Conservation (phyloP, 2,329 filamentous ascomycete genomes). For the Claviceps fusiformis region DNA sequence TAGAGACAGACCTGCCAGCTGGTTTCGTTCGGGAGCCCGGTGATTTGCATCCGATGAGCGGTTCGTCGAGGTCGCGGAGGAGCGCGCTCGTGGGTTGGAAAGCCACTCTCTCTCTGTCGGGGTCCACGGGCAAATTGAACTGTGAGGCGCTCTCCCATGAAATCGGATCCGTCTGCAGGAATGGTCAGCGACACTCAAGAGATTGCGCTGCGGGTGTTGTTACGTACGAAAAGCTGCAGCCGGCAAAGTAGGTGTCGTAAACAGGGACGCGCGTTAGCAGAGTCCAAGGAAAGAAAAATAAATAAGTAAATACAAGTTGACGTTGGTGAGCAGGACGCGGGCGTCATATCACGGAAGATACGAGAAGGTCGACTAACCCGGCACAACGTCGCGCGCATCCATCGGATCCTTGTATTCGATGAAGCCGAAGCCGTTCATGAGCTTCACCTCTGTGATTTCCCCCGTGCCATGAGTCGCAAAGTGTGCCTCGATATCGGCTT, state of each 20-base stretch:
- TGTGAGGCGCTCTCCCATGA: conserved; percentile 94
- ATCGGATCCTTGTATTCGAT: conserved; percentile 98
- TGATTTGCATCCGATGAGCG: conserved; percentile 91
- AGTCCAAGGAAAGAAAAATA: neutral
- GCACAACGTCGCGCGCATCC: conserved; percentile 96
- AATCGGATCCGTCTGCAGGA: conserved; percentile 75
- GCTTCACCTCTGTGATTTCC: conserved; percentile 97
- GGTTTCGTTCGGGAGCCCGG: conserved; percentile 92
- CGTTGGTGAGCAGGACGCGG: neutral
- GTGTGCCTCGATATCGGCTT: conserved; percentile 90
- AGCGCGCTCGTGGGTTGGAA: conserved; percentile 40
- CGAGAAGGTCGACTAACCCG: conserved; percentile 49
- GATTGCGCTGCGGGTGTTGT: conserved; percentile 2
- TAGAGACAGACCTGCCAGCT: conserved; percentile 97
- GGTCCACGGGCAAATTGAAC: conserved; percentile 96
- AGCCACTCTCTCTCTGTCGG: conserved; percentile 37
- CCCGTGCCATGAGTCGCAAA: conserved; percentile 93
- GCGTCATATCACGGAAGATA: neutral
- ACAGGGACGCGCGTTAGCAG: conserved; percentile 4
- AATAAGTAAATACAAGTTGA: too few relatives aligned
- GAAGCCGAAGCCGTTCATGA: conserved; percentile 99
- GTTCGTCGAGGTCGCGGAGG: conserved; percentile 77
- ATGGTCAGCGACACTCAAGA: neutral
- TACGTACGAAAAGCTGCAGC: conserved; percentile 48
- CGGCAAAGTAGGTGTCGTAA: neutral